Evolutionary conservation across 1,284 basidiomycete genomes (phyloP).

Genomic region (Phenoliferia sp.): DNA sequence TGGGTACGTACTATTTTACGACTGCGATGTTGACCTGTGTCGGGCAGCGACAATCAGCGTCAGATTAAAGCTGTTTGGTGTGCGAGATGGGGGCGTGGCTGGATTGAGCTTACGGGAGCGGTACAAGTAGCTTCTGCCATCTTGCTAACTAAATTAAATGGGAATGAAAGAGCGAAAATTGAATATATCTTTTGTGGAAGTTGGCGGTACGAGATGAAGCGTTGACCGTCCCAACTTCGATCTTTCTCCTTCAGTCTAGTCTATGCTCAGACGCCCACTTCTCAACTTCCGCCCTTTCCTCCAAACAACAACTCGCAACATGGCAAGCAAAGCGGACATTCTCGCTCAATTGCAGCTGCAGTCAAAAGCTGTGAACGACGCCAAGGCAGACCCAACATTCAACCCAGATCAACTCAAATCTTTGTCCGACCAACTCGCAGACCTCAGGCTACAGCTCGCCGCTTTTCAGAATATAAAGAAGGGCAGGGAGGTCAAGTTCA

Average conservation of each 20-base stretch:
- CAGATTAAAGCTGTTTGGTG: not conserved
- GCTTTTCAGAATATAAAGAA: not conserved
- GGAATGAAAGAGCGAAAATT: not conserved
- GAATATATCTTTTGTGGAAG: too few species aligned
- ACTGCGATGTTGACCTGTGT: slow-evolving; percentile 36
- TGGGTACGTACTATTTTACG: slow-evolving; percentile 31
- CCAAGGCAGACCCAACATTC: not conserved
- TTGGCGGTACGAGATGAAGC: too few species aligned
- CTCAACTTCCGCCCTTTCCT: not conserved
- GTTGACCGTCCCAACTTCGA: too few species aligned
- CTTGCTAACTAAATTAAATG: not conserved
- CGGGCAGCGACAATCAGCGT: too few species aligned
- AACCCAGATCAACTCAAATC: not conserved
- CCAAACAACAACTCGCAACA: too few species aligned
- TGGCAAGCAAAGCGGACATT: not conserved
- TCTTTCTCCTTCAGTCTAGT: not conserved
- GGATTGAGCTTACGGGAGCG: slow-evolving; percentile 26
- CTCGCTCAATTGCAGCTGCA: not conserved
- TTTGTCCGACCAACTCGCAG: not conserved
- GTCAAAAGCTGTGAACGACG: not conserved
- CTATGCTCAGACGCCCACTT: not conserved
- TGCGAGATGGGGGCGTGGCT: too few species aligned
- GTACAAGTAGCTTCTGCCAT: slow-evolving; percentile 32
- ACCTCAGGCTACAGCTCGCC: not conserved
- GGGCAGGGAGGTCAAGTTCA: slow-evolving; percentile 27